Evolutionary conservation across 305 asterid genomes (phyloP).

Genomic region (Fraxinus angustifolia): DNA sequence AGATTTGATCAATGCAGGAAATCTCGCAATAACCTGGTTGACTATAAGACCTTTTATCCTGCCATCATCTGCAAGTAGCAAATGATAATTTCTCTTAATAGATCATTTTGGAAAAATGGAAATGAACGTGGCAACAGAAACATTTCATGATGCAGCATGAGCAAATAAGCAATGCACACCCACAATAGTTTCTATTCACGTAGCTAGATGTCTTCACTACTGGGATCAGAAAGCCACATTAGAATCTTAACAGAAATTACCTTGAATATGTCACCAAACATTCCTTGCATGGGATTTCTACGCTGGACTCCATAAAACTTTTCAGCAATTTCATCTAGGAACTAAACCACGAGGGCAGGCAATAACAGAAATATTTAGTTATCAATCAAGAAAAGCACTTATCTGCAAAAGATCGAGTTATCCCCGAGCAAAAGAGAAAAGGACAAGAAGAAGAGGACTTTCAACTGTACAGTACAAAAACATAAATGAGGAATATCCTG

Average conservation of each 20-base stretch:
- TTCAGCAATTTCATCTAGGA: conserved; percentile 80
- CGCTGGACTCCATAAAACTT: conserved; percentile 83
- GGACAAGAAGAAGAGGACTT: neutral
- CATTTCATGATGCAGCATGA: neutral
- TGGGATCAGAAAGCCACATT: neutral
- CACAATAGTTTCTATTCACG: neutral
- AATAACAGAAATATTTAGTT: conserved; percentile 6
- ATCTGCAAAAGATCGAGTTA: neutral
- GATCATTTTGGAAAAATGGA: neutral
- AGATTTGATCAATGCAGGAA: neutral
- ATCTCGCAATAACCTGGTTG: neutral
- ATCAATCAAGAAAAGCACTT: neutral
- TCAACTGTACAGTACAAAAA: neutral
- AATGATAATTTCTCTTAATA: neutral
- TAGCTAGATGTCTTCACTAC: neutral
- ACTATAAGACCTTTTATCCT: conserved; percentile 36
- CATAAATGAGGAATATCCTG: neutral
- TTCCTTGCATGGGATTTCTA: conserved; percentile 76
- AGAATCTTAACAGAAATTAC: conserved; percentile 34
- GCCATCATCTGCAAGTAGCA: conserved; percentile 68
- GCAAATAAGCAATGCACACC: neutral
- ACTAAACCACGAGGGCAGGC: conserved; percentile 40
- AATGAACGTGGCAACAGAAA: neutral
- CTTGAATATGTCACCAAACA: conserved; percentile 96
- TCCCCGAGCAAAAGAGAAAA: neutral